These are phyloP conservation scores for Rasamsonia emersonii DNA, from an alignment of 2,329 filamentous ascomycete genomes.

Conservation along the genomic window DNA sequence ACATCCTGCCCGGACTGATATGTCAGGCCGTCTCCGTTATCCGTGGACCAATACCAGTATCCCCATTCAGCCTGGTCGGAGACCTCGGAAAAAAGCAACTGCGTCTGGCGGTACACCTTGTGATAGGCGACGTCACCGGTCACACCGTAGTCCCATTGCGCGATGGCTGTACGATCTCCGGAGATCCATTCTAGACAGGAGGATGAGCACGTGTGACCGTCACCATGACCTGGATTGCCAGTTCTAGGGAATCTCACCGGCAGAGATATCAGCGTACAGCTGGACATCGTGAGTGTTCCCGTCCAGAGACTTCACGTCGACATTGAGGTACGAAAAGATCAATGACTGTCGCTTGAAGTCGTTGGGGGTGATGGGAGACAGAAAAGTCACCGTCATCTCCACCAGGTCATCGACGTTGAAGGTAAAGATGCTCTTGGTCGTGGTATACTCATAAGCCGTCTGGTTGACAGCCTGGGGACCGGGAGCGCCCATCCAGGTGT, in stretches of 20 bases:
- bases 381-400: constrained; percentile 58
- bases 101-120: constrained; percentile 42
- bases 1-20: constrained; percentile 41
- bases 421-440: constrained; percentile 61
- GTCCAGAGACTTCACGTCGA: constrained; percentile 55
- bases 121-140: constrained; percentile 54
- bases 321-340: constrained; percentile 61
- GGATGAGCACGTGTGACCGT: constrained; percentile 1
- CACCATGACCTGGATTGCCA: not conserved
- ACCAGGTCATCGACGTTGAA: constrained; percentile 56
- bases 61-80: constrained; percentile 46
- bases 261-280: constrained; percentile 64
- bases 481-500: constrained; percentile 58
- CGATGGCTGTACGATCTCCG: constrained; percentile 47
- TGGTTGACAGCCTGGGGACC: constrained; percentile 46
- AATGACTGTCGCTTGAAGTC: constrained; percentile 61
- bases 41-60: constrained; percentile 46
- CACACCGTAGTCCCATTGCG: constrained; percentile 54
- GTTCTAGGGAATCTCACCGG: constrained; percentile 39
- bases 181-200: constrained; percentile 57
- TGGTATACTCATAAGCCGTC: constrained; percentile 59
- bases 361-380: constrained; percentile 60
- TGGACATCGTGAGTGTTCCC: constrained; percentile 56
- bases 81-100: constrained; percentile 39
- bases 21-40: constrained; percentile 31